Conservation (phyloP, 1,284 basidiomycete species). For the Earliella scabrosa region DNA sequence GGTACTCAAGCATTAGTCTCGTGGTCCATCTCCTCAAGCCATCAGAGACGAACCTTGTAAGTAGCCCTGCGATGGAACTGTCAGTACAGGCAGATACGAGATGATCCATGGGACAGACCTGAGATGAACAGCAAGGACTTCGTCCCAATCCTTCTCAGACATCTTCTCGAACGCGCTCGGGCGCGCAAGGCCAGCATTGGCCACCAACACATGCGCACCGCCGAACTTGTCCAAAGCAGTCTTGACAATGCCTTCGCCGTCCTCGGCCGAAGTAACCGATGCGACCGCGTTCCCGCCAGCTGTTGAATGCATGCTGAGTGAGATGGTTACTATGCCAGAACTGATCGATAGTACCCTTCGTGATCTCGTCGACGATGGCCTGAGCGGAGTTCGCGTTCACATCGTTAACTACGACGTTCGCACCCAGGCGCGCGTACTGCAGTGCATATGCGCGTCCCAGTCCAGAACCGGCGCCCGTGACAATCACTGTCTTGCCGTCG, state of each 20-base stretch:
- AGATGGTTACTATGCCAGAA: neutral
- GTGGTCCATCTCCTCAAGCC: neutral
- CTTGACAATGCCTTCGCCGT: slow-evolving; percentile 91
- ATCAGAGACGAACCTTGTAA: slow-evolving; percentile 58
- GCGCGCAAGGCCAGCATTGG: slow-evolving; percentile 94
- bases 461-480: slow-evolving; percentile 94
- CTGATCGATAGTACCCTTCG: slow-evolving; percentile 55
- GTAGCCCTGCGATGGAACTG: slow-evolving; percentile 51
- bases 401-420: slow-evolving; percentile 97
- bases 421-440: slow-evolving; percentile 91
- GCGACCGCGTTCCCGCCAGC: slow-evolving; percentile 90
- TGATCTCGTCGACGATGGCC: slow-evolving; percentile 87
- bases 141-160: slow-evolving; percentile 94
- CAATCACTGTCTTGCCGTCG: slow-evolving; percentile 90
- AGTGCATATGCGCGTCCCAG: slow-evolving; percentile 92
- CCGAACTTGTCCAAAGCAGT: slow-evolving; percentile 89
- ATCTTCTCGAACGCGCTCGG: slow-evolving; percentile 92
- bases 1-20: neutral
- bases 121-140: slow-evolving; percentile 89
- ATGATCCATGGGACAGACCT: slow-evolving; percentile 45
- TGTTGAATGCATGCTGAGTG: slow-evolving; percentile 33
- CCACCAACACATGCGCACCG: slow-evolving; percentile 86
- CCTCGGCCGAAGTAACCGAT: slow-evolving; percentile 88
- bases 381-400: slow-evolving; percentile 87
- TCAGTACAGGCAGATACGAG: neutral